Base-by-base conservation (phyloP, 148 eudicot species). In the Amaranthus palmeri region DNA sequence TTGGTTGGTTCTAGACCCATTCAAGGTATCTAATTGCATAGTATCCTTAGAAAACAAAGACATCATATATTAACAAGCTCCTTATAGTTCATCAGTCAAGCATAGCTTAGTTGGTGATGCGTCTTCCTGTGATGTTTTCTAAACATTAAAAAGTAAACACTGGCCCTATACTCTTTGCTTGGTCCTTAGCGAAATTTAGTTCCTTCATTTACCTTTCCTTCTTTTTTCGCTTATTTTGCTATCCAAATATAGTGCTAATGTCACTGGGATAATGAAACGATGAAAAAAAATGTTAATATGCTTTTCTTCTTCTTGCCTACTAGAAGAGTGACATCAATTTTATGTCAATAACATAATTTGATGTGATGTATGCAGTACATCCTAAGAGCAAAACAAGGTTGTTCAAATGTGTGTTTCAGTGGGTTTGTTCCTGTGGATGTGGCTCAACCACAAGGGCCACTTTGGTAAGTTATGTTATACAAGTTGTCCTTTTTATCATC, bases 391-490 rank as follows among this genome's bases (percentile, higher is more conserved):
- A 76, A 74, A 61, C 78, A 75, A 14, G 73, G 68, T 40, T 11
- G 73, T 14, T 50, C 75, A 50, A 54, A 59, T 25, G 15, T 74
- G 55, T 87, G 90, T 54, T 57, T 87, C 10, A 82, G 70, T 66
- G 85, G 86, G 46, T 83, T 87, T 69, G 76, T 74, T 45, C 76
- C 85, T 44, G 56, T 87, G 56, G 90, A 87, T 67, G 81, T 87
- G 54, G 78, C 84, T 78, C 54, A 80, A 12, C 77, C 86, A 41
- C 74, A 75, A 48, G 85, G 82, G 10, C 86, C 90, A 8, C 85
- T 87, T 18, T 87, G 90, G 90, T 84, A 76, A 70, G 75, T 77
- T 15, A 58, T 36, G 7, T 65, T 1, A 14, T 72, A 25, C 40
- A 48, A 5, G 6, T 12, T 41, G 5, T 50, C 3, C 54, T 58